Conservation (phyloP, 805 yeast species). For the Candida coquimbonensis region DNA sequence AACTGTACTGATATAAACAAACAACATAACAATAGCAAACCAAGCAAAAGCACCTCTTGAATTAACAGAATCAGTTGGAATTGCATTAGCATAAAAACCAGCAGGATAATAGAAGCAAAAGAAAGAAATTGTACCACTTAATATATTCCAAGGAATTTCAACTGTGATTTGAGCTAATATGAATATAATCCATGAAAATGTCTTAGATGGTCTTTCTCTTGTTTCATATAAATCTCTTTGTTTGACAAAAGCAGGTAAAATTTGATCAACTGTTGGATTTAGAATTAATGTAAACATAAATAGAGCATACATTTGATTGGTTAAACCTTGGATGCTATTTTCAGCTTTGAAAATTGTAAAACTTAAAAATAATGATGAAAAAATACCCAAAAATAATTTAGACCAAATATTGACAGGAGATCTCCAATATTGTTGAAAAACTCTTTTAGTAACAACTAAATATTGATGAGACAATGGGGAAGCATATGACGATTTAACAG, state of each 20-base stretch:
- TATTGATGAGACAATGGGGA: slow-evolving; percentile 37
- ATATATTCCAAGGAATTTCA: slow-evolving; percentile 58
- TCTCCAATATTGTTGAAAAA: slow-evolving; percentile 62
- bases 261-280: slow-evolving; percentile 53
- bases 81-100: slow-evolving; percentile 58
- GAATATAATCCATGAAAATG: slow-evolving; percentile 61
- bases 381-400: slow-evolving; percentile 44
- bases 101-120: slow-evolving; percentile 68
- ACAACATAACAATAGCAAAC: slow-evolving; percentile 42
- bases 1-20: slow-evolving; percentile 43
- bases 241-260: slow-evolving; percentile 50
- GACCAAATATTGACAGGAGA: slow-evolving; percentile 56
- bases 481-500: slow-evolving; percentile 36
- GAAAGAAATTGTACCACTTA: slow-evolving; percentile 54
- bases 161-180: slow-evolving; percentile 53
- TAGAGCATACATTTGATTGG: slow-evolving; percentile 72
- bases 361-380: slow-evolving; percentile 59
- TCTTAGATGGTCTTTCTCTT: slow-evolving; percentile 66
- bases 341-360: slow-evolving; percentile 68
- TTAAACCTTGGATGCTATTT: slow-evolving; percentile 59
- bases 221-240: slow-evolving; percentile 66
- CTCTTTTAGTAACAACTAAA: slow-evolving; percentile 41
- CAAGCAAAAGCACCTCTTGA: slow-evolving; percentile 47
- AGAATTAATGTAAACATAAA: slow-evolving; percentile 60
- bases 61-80: slow-evolving; percentile 42